These are phyloP conservation scores for Pisolithus sp. DNA, from an alignment of 768 basidiomycete genomes.

Conservation along the genomic window DNA sequence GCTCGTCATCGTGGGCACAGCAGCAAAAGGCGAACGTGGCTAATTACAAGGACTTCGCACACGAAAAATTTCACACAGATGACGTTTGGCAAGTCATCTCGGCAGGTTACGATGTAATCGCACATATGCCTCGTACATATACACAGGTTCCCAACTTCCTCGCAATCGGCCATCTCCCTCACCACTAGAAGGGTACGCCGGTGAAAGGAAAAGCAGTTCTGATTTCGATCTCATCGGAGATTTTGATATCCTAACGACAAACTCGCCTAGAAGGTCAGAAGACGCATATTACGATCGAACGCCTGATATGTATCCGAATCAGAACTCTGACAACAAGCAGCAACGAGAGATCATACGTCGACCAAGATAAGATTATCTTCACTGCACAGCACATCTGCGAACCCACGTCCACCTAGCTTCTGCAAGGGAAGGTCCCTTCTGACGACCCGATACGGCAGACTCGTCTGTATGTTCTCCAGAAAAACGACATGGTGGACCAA, in stretches of 20 bases:
- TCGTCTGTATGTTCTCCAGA: conserved; percentile 34
- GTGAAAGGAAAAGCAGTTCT: neutral
- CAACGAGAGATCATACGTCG: conserved; percentile 27
- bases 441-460: conserved; percentile 40
- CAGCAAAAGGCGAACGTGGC: neutral
- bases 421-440: conserved; percentile 15
- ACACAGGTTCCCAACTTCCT: neutral
- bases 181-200: neutral
- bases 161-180: neutral
- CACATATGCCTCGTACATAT: conserved; percentile 1
- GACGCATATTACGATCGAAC: conserved; percentile 18
- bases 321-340: neutral
- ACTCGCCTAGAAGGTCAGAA: conserved; percentile 22
- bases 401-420: conserved; percentile 6
- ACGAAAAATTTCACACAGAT: neutral
- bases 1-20: conserved; percentile 13
- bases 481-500: conserved; percentile 33
- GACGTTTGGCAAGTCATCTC: neutral
- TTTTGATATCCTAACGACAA: neutral
- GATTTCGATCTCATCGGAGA: neutral
- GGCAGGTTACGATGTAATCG: conserved; percentile 1
- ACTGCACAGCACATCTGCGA: conserved; percentile 41
- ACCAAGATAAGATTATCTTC: conserved; percentile 53
- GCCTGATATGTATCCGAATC: conserved; percentile 9
- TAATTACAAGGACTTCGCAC: neutral